Conservation (phyloP, 345 rosid species). For the Anacardium occidentale region DNA sequence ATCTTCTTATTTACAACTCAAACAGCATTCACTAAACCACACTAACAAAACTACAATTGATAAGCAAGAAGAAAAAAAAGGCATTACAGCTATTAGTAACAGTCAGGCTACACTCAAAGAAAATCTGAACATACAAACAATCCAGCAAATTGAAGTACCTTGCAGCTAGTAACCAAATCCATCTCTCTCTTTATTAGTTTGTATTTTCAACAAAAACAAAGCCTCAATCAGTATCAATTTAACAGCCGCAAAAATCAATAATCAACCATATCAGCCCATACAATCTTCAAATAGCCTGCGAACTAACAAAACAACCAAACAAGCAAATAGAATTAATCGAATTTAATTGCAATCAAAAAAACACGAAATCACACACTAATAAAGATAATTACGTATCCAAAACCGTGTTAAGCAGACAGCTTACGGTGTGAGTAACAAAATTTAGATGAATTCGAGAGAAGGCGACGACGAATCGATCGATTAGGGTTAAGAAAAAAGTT, state of each 20-base stretch:
- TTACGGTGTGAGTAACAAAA: slow-evolving; percentile 17
- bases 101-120: neutral
- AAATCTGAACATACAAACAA: neutral
- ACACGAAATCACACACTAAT: slow-evolving; percentile 7
- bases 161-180: slow-evolving; percentile 81
- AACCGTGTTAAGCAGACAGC: slow-evolving; percentile 6
- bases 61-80: neutral
- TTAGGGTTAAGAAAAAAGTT: slow-evolving; percentile 43
- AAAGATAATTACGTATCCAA: slow-evolving; percentile 7
- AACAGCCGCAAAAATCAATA: slow-evolving; percentile 22
- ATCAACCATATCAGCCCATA: slow-evolving; percentile 30
- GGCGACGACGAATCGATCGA: slow-evolving; percentile 21
- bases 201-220: slow-evolving; percentile 16
- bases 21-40: neutral
- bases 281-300: slow-evolving; percentile 32
- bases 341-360: slow-evolving; percentile 13
- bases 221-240: slow-evolving; percentile 23
- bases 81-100: neutral
- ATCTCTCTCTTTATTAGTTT: slow-evolving; percentile 29
- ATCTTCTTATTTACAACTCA: neutral
- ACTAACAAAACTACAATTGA: neutral
- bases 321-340: slow-evolving; percentile 19
- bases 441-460: neutral
- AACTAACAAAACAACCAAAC: slow-evolving; percentile 33
- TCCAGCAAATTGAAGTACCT: slow-evolving; percentile 41